Evolutionary conservation across 73 alveolate species (phyloP).

Genomic region (Loxodes magnus): DNA sequence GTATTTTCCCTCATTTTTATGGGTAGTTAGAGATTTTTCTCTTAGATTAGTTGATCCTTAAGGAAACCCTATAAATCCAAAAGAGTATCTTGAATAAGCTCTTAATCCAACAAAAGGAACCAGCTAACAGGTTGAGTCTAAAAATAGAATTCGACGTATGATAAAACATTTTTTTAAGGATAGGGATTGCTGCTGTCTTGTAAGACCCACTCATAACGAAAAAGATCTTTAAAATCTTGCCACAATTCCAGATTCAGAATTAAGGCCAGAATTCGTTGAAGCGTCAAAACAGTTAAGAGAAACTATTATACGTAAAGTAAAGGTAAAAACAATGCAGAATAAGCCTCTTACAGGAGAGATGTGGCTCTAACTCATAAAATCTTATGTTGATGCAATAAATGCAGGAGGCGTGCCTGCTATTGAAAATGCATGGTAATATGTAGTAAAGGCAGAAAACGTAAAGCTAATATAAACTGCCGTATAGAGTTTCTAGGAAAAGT

Average conservation of each 20-base stretch:
- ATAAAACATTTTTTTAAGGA: slow-evolving; percentile 67
- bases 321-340: slow-evolving; percentile 76
- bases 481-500: slow-evolving; percentile 27
- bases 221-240: slow-evolving; percentile 74
- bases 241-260: slow-evolving; percentile 53
- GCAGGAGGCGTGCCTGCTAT: slow-evolving; percentile 72
- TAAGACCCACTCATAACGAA: slow-evolving; percentile 93
- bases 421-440: slow-evolving; percentile 47
- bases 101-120: slow-evolving; percentile 38
- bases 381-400: slow-evolving; percentile 69
- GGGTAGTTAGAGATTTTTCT: slow-evolving; percentile 98
- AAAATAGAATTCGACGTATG: slow-evolving; percentile 54
- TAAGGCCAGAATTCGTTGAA: slow-evolving; percentile 90
- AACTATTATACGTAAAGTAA: slow-evolving; percentile 67
- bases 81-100: slow-evolving; percentile 92
- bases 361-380: slow-evolving; percentile 46
- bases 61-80: slow-evolving; percentile 38
- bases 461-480: slow-evolving; percentile 39
- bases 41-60: slow-evolving; percentile 59
- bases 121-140: slow-evolving; percentile 49
- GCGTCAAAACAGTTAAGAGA: slow-evolving; percentile 65
- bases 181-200: slow-evolving; percentile 85
- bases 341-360: slow-evolving; percentile 74
- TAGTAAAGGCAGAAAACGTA: slow-evolving; percentile 52
- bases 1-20: slow-evolving; percentile 88